A percentile compares a stretch with the other conserved stretches of the same genome.
phyloP scores from a whole-genome alignment of 2,329 filamentous ascomycete genomes.

The Acrocalymma vagum region DNA sequence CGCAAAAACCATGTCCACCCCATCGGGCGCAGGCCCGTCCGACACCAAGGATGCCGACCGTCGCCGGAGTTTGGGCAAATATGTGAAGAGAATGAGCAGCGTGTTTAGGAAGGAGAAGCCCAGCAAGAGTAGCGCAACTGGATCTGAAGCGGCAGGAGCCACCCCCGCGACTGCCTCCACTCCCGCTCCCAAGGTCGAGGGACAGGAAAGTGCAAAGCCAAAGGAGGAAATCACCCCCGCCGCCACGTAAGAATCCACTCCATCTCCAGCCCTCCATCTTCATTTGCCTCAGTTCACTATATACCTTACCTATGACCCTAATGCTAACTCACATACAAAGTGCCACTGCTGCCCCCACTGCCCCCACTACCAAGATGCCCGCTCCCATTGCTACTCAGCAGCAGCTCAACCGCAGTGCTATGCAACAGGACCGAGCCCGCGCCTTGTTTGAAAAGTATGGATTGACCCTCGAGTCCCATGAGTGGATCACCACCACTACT shows the following conservation, averaged over 20 bases:
- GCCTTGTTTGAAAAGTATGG: conserved; percentile 54
- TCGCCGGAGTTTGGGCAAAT: conserved; percentile 46
- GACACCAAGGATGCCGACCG: conserved; percentile 33
- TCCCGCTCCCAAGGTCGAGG: conserved; percentile 12
- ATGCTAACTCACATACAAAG: conserved; percentile 5
- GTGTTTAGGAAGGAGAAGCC: conserved; percentile 47
- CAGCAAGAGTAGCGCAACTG: conserved; percentile 24
- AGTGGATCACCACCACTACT: conserved; percentile 39
- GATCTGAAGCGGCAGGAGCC: no score
- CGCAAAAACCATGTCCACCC: conserved; percentile 34
- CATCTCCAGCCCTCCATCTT: background rate
- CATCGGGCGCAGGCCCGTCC: conserved; percentile 21
- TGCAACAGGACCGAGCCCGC: conserved; percentile 50
- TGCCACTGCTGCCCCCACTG: conserved; percentile 7
- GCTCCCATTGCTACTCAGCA: conserved; percentile 17
- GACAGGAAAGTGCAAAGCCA: conserved; percentile 5
- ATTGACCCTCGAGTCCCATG: conserved; percentile 49
- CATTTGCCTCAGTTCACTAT: conserved; percentile 6
- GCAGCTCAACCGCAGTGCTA: conserved; percentile 39
- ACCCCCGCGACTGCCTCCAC: conserved; percentile 15
- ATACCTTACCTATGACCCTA: background rate
- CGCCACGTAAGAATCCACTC: conserved; percentile 7
- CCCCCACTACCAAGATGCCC: conserved; percentile 14
- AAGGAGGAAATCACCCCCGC: conserved; percentile 9
- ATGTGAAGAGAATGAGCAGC: conserved; percentile 50